Evolutionary conservation across 495 filamentous ascomycete species (phyloP).

Genomic region (Parathielavia appendiculata): DNA sequence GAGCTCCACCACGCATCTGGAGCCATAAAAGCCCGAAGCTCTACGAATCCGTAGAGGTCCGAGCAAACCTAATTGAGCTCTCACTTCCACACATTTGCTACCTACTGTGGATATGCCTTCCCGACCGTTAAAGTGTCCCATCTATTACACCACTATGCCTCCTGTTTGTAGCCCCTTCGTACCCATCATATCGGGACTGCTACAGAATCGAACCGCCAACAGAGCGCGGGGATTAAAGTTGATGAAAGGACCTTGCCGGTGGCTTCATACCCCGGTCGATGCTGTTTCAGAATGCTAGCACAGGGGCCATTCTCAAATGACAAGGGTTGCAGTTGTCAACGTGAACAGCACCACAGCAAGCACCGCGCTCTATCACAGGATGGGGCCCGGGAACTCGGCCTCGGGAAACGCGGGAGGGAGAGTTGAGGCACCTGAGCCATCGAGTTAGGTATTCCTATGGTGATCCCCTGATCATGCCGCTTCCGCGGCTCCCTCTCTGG

Average conservation of each 20-base stretch:
- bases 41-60: no score
- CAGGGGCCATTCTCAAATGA: constrained; percentile 2
- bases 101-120: no score
- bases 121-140: no score
- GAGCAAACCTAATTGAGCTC: no score
- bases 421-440: no score
- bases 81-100: no score
- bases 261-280: constrained; percentile 5
- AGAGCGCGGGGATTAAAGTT: neutral
- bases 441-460: neutral
- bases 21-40: no score
- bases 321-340: neutral
- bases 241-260: constrained; percentile 1
- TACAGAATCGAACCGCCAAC: neutral
- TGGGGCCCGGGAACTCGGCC: neutral
- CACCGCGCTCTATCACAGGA: neutral
- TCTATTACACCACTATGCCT: no score
- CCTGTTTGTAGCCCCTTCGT: no score
- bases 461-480: neutral
- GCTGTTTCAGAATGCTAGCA: constrained; percentile 19
- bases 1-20: no score
- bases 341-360: neutral
- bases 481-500: neutral
- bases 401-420: neutral
- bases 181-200: no score